These are phyloP conservation scores for Solanum chilense DNA, from an alignment of 257 asterid species.

Conservation along the genomic window DNA sequence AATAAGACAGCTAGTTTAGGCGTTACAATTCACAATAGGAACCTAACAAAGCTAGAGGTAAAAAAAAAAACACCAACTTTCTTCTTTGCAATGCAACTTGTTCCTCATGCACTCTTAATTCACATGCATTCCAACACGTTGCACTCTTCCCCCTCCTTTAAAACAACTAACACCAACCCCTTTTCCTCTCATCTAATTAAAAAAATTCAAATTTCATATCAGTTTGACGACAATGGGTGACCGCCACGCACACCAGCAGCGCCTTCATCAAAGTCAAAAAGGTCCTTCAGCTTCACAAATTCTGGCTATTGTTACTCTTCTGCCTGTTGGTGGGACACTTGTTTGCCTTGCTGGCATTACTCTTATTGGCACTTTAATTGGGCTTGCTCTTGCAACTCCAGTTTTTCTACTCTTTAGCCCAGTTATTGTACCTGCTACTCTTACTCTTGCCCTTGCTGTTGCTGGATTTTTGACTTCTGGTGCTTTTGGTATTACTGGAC, in stretches of 20 bases:
- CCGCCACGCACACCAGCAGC: background rate
- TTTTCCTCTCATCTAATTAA: background rate
- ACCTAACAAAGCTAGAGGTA: background rate
- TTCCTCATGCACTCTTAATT: conserved; percentile 1
- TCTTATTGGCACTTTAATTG: conserved; percentile 2
- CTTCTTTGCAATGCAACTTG: background rate
- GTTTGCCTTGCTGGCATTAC: conserved; percentile 8
- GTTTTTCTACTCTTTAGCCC: conserved; percentile 73
- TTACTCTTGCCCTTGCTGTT: conserved; percentile 37
- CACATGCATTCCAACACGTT: conserved; percentile 5
- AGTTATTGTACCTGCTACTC: conserved; percentile 53
- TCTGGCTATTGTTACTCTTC: background rate
- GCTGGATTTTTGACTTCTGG: conserved; percentile 65
- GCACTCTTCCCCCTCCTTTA: background rate
- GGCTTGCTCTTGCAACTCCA: conserved; percentile 27
- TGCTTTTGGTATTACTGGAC: conserved; percentile 71
- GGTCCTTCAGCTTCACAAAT: conserved; percentile 1
- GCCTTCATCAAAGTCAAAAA: background rate
- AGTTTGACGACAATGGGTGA: background rate
- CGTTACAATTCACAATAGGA: background rate
- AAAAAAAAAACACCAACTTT: background rate
- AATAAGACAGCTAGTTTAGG: background rate
- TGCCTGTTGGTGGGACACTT: conserved; percentile 9
- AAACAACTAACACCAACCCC: background rate
- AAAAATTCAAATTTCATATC: background rate